Conservation (phyloP, 1,139 yeast genomes). For the Lodderomyces oxycetoniae region DNA sequence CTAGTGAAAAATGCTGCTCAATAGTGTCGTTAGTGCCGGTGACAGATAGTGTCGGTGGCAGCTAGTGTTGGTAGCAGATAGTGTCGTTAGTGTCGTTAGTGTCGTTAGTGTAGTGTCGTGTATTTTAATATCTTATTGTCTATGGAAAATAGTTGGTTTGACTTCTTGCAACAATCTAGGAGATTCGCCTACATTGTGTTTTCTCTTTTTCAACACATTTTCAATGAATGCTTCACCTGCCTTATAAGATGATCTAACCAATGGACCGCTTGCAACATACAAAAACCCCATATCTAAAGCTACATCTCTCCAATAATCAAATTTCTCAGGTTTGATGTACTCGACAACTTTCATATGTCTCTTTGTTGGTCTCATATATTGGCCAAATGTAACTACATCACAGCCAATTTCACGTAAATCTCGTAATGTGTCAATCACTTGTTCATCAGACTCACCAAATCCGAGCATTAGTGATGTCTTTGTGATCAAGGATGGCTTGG, state of each 20-base stretch:
- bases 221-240: conserved; percentile 99
- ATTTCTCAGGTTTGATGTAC: conserved; percentile 90
- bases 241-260: conserved; percentile 93
- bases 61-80: too few species aligned
- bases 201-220: conserved; percentile 79
- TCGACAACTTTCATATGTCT: conserved; percentile 98
- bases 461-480: conserved; percentile 97
- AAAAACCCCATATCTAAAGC: conserved; percentile 91
- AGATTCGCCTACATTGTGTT: conserved; percentile 45
- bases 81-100: too few species aligned
- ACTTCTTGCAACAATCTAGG: conserved; percentile 31
- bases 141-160: conserved; percentile 16
- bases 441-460: conserved; percentile 92
- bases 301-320: conserved; percentile 84
- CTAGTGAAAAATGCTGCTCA: too few species aligned
- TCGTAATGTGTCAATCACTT: conserved; percentile 65
- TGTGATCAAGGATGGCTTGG: conserved; percentile 73
- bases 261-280: conserved; percentile 96
- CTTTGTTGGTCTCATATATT: conserved; percentile 98
- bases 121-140: too few species aligned
- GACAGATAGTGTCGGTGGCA: too few species aligned
- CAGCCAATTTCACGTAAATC: conserved; percentile 74
- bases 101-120: background rate
- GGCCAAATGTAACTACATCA: conserved; percentile 98
- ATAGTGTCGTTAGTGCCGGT: too few species aligned